These are phyloP conservation scores for Eutrema heterophyllum DNA, from an alignment of 345 rosid genomes.

Conservation along the genomic window DNA sequence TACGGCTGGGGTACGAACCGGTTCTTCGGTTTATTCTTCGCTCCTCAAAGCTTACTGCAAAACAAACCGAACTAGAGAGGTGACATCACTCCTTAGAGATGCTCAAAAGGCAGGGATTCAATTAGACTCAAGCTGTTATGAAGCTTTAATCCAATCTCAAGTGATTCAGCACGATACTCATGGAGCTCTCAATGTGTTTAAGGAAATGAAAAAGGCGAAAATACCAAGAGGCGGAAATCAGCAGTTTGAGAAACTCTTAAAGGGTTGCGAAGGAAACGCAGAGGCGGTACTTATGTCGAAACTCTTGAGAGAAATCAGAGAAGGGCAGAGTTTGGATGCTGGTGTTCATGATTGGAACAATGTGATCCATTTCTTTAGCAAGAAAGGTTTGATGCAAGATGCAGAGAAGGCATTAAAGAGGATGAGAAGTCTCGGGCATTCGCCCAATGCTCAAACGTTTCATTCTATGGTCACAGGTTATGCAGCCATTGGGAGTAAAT, in stretches of 20 bases:
- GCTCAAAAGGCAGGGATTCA: conserved; percentile 89
- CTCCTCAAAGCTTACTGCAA: conserved; percentile 75
- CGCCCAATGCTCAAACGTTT: conserved; percentile 89
- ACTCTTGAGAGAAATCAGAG: conserved; percentile 77
- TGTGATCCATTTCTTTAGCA: conserved; percentile 82
- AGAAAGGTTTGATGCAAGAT: conserved; percentile 88
- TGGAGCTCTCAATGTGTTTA: conserved; percentile 70
- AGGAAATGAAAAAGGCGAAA: conserved; percentile 75
- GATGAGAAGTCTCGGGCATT: conserved; percentile 78
- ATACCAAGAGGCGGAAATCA: conserved; percentile 50
- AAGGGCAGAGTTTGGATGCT: conserved; percentile 62
- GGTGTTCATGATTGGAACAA: conserved; percentile 92
- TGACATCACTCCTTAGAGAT: conserved; percentile 64
- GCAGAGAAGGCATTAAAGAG: conserved; percentile 88
- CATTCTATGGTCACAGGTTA: conserved; percentile 93
- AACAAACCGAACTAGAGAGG: conserved; percentile 57
- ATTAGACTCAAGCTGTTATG: conserved; percentile 75
- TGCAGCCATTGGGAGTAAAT: conserved; percentile 86
- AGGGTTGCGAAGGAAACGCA: conserved; percentile 56
- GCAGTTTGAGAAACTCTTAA: conserved; percentile 60
- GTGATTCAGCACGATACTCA: conserved; percentile 61
- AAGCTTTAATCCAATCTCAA: conserved; percentile 55
- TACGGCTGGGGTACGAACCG: conserved; percentile 58
- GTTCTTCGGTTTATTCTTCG: conserved; percentile 64
- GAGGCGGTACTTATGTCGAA: conserved; percentile 81